Percentiles rank a stretch among this genome's conserved stretches.
These are phyloP conservation scores for Neostapfia colusana DNA, from an alignment of 176 grass and related monocot genomes.

Conservation along the genomic window DNA sequence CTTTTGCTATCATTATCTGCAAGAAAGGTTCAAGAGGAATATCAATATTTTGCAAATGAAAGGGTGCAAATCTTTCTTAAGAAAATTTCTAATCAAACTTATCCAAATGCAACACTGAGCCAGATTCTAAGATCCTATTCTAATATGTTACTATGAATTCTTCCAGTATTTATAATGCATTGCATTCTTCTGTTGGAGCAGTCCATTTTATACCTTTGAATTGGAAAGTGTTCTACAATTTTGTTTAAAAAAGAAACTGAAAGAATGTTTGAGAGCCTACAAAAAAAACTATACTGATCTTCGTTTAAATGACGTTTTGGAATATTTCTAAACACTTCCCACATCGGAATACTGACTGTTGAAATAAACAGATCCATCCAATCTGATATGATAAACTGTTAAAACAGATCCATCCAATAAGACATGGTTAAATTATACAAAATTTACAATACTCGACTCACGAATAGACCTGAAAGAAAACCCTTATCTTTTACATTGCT, in stretches of 20 bases:
- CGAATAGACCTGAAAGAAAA: neutral
- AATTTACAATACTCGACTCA: neutral
- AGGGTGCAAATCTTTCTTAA: neutral
- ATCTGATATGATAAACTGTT: neutral
- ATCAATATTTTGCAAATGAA: slow-evolving; percentile 16
- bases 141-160: neutral
- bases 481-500: neutral
- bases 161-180: neutral
- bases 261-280: neutral
- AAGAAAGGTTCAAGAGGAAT: slow-evolving; percentile 37
- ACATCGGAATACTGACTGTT: neutral
- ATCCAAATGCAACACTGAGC: neutral
- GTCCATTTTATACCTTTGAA: neutral
- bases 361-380: neutral
- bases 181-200: neutral
- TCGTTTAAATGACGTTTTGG: neutral
- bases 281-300: neutral
- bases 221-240: neutral
- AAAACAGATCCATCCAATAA: neutral
- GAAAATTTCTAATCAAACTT: slow-evolving; percentile 7
- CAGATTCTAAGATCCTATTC: neutral
- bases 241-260: neutral
- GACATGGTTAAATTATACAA: neutral
- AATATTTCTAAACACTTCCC: neutral
- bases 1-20: slow-evolving; percentile 69